A percentile compares a stretch with the other conserved stretches of the same genome.
Conservation (phyloP, 139 green algal species). For the Tetradesmus lagerheimii region DNA sequence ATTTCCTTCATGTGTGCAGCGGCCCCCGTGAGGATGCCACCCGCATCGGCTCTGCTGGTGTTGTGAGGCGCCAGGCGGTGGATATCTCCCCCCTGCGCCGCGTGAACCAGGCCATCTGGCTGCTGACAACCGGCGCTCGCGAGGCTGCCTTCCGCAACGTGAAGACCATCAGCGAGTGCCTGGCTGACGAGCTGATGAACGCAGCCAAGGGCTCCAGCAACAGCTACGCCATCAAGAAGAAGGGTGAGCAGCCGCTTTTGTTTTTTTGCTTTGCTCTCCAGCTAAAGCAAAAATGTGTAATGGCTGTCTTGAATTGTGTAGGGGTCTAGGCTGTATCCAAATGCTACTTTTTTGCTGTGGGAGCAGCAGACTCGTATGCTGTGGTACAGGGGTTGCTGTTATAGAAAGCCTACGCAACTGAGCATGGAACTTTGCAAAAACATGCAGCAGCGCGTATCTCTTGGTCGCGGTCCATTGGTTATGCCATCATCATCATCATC, state of each 20-base stretch:
- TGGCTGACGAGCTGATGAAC: constrained; percentile 99
- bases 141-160: constrained; percentile 99
- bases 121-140: constrained; percentile 95
- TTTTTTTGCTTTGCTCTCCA: too few species aligned
- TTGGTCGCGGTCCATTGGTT: too few species aligned
- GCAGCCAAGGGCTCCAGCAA: constrained; percentile 99
- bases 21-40: constrained; percentile 99
- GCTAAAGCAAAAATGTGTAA: too few species aligned
- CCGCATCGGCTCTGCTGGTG: constrained; percentile 96
- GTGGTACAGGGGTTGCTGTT: too few species aligned
- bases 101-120: constrained; percentile 98
- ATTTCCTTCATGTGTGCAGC: constrained; percentile 59
- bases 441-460: too few species aligned
- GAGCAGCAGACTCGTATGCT: too few species aligned
- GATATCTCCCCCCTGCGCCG: constrained; percentile 99
- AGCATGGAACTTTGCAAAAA: too few species aligned
- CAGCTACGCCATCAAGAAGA: constrained; percentile 99
- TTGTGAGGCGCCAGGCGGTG: constrained; percentile 97
- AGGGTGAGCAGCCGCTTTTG: constrained; percentile 67
- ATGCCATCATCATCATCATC: too few species aligned
- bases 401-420: too few species aligned
- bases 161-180: constrained; percentile 99
- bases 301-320: too few species aligned
- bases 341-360: too few species aligned
- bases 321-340: too few species aligned